A percentile compares a stretch with the other conserved stretches of the same genome.
Evolutionary conservation across 192 early-diverging fungal species (phyloP).

Genomic region (Cetraspora pellucida): DNA sequence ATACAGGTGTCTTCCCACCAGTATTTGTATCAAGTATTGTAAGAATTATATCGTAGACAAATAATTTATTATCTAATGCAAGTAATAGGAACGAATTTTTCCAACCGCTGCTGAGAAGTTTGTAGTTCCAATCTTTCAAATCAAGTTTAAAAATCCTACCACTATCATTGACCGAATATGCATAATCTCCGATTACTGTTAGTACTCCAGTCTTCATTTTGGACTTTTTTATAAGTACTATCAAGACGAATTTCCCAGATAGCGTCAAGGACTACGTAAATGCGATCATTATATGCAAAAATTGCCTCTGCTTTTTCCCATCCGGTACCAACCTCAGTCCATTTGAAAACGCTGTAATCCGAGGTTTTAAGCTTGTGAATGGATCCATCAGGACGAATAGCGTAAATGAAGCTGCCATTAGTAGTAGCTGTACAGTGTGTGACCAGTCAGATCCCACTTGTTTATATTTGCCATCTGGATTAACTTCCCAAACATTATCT

Average conservation of each 20-base stretch:
- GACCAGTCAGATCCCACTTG: background rate
- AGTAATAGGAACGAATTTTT: background rate
- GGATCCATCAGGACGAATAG: background rate
- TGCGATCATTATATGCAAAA: slow-evolving; percentile 4
- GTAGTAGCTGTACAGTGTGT: background rate
- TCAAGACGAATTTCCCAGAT: slow-evolving; percentile 17
- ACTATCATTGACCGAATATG: slow-evolving; percentile 1
- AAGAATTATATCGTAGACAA: background rate
- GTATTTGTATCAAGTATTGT: slow-evolving; percentile 8
- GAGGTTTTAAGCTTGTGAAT: background rate
- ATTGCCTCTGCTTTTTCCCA: background rate
- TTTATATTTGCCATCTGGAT: background rate
- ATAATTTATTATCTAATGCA: slow-evolving; percentile 1
- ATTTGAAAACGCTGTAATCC: background rate
- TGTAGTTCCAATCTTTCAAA: slow-evolving; percentile 1
- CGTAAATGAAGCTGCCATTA: slow-evolving; percentile 7
- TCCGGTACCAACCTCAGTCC: background rate
- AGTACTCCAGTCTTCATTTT: background rate
- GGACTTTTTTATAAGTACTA: background rate
- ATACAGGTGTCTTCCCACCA: background rate
- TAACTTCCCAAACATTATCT: background rate
- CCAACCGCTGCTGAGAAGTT: background rate
- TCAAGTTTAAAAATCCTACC: background rate
- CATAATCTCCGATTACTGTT: slow-evolving; percentile 6
- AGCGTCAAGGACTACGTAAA: slow-evolving; percentile 5